Conservation (phyloP, 768 basidiomycete genomes). For the Boletus insuetus region DNA sequence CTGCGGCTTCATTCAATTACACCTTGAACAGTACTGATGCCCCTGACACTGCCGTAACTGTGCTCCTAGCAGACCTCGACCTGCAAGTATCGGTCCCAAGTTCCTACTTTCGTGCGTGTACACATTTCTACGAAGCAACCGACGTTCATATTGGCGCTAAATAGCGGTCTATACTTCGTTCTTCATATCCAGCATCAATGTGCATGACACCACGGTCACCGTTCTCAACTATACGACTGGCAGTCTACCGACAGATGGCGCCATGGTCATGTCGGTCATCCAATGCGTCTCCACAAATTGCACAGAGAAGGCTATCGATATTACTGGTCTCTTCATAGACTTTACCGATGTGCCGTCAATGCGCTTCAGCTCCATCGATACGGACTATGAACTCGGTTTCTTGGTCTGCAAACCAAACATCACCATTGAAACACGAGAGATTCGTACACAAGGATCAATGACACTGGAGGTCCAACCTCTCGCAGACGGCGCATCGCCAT, state of each 20-base stretch:
- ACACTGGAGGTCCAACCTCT: constrained; percentile 10
- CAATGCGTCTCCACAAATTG: constrained; percentile 11
- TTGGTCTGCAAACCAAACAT: constrained; percentile 24
- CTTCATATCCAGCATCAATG: constrained; percentile 12
- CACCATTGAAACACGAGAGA: constrained; percentile 21
- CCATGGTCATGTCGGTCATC: constrained; percentile 15
- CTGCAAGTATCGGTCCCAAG: constrained; percentile 13
- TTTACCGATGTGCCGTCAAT: constrained; percentile 13
- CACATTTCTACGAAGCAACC: not conserved
- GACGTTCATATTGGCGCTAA: not conserved
- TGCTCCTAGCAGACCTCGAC: constrained; percentile 5
- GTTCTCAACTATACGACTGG: constrained; percentile 15
- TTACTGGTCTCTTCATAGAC: constrained; percentile 8
- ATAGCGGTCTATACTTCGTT: constrained; percentile 8
- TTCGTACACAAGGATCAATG: constrained; percentile 15
- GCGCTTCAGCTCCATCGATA: constrained; percentile 8
- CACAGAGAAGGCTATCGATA: constrained; percentile 6
- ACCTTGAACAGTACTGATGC: constrained; percentile 13
- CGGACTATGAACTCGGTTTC: constrained; percentile 20
- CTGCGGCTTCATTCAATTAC: constrained; percentile 9
- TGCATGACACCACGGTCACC: constrained; percentile 13
- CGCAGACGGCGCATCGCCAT: not conserved
- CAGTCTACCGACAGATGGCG: constrained; percentile 14
- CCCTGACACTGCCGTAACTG: not conserved
- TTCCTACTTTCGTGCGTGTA: constrained; percentile 14